Percentiles rank a stretch among this genome's conserved stretches.
phyloP scores from a whole-genome alignment of 108 stramenopile species.

The Cylindrotheca closterium region DNA sequence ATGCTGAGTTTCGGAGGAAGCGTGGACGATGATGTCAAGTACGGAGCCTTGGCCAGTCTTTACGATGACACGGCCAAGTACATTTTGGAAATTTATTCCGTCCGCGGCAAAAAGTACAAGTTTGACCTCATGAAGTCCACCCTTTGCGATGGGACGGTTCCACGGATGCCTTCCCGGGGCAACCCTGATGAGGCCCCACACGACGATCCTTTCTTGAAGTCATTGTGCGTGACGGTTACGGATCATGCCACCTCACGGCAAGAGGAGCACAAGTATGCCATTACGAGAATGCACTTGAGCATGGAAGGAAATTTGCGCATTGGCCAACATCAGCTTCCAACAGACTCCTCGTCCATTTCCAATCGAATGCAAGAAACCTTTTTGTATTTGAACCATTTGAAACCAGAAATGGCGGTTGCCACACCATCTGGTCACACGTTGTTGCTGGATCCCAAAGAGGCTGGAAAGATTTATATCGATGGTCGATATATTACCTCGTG shows the following conservation, averaged over 20 bases:
- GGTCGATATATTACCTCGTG: conserved; percentile 66
- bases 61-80: conserved; percentile 61
- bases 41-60: conserved; percentile 51
- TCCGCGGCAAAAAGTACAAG: conserved; percentile 58
- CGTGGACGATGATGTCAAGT: conserved; percentile 67
- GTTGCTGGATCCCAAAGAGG: conserved; percentile 61
- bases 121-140: conserved; percentile 60
- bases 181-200: neutral
- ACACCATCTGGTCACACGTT: conserved; percentile 64
- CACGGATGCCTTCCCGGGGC: conserved; percentile 26
- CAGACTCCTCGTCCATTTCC: conserved; percentile 14
- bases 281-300: conserved; percentile 41
- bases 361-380: conserved; percentile 25
- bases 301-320: conserved; percentile 41
- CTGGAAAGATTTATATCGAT: conserved; percentile 70
- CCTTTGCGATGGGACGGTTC: conserved; percentile 51
- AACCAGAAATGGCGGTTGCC: conserved; percentile 40
- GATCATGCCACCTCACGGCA: conserved; percentile 28
- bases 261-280: conserved; percentile 15
- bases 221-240: conserved; percentile 51
- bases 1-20: conserved; percentile 61
- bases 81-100: conserved; percentile 48
- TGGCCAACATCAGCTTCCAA: conserved; percentile 15
- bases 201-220: conserved; percentile 59
- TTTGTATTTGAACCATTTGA: conserved; percentile 18